These are phyloP conservation scores for Penicillium palitans DNA, from an alignment of 2,329 filamentous ascomycete genomes.

Conservation along the genomic window DNA sequence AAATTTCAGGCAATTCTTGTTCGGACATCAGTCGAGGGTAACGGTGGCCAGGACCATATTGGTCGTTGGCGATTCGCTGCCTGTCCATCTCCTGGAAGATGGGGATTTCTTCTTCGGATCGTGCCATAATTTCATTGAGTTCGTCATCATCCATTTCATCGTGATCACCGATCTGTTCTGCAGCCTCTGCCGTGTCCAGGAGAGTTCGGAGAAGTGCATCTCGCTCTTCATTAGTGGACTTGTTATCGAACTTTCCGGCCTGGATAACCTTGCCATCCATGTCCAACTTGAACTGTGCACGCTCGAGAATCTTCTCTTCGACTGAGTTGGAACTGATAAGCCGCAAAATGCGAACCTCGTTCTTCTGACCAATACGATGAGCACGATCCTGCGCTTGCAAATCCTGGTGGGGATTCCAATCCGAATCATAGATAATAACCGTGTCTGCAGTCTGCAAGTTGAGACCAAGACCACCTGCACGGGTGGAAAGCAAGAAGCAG, in stretches of 20 bases:
- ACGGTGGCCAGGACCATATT: slow-evolving; percentile 70
- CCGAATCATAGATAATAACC: slow-evolving; percentile 98
- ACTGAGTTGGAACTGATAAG: slow-evolving; percentile 96
- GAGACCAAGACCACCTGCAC: slow-evolving; percentile 94
- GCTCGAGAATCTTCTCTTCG: slow-evolving; percentile 96
- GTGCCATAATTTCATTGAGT: slow-evolving; percentile 89
- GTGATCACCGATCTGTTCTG: slow-evolving; percentile 73
- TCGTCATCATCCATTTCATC: slow-evolving; percentile 99
- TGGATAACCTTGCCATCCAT: slow-evolving; percentile 99
- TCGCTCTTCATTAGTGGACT: slow-evolving; percentile 96
- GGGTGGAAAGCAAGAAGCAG: slow-evolving; percentile 97
- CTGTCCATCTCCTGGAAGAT: slow-evolving; percentile 83
- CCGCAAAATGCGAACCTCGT: slow-evolving; percentile 93
- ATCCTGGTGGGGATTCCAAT: slow-evolving; percentile 99
- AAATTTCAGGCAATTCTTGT: slow-evolving; percentile 88
- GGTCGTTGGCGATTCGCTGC: slow-evolving; percentile 64
- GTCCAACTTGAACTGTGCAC: slow-evolving; percentile 95
- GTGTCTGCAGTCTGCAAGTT: slow-evolving; percentile 98
- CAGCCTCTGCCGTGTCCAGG: slow-evolving; percentile 73
- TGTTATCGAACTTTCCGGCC: slow-evolving; percentile 98
- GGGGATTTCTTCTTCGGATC: slow-evolving; percentile 74
- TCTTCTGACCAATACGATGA: slow-evolving; percentile 99
- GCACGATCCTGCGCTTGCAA: slow-evolving; percentile 98
- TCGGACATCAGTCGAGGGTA: slow-evolving; percentile 82
- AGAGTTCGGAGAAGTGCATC: slow-evolving; percentile 94